Conservation (phyloP, 2,329 filamentous ascomycete species). For the Penicillium verrucosum region DNA sequence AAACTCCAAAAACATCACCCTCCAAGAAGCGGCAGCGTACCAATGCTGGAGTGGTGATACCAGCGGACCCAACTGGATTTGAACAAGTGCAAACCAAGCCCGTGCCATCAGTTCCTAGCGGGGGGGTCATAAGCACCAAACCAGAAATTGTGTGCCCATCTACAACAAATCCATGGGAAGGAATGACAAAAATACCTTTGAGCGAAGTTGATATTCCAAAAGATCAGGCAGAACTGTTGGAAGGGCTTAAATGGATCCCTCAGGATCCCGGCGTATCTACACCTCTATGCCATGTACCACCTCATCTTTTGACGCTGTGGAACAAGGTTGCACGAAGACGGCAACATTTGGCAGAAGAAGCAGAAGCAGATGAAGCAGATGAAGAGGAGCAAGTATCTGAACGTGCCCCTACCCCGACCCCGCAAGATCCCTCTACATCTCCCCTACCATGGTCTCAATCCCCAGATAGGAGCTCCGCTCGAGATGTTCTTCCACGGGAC, state of each 20-base stretch:
- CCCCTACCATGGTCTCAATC: slow-evolving; percentile 21
- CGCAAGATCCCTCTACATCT: slow-evolving; percentile 17
- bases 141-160: not conserved
- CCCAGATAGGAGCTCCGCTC: slow-evolving; percentile 10
- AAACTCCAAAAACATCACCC: not conserved
- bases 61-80: not conserved
- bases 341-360: slow-evolving; percentile 4
- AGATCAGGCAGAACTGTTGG: slow-evolving; percentile 52
- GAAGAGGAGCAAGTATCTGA: not conserved
- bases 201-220: slow-evolving; percentile 47
- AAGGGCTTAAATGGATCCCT: slow-evolving; percentile 38
- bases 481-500: slow-evolving; percentile 26
- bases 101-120: not conserved
- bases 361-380: not conserved
- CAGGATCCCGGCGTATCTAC: slow-evolving; percentile 26
- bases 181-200: slow-evolving; percentile 39
- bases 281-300: slow-evolving; percentile 36
- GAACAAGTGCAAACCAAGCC: not conserved
- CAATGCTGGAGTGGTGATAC: not conserved
- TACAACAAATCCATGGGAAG: slow-evolving; percentile 28
- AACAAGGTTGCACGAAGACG: slow-evolving; percentile 27
- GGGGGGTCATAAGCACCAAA: not conserved
- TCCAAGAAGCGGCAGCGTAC: slow-evolving; percentile 18
- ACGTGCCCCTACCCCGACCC: slow-evolving; percentile 8
- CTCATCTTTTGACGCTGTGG: slow-evolving; percentile 36